A percentile compares a stretch with the other conserved stretches of the same genome.
phyloP scores from a whole-genome alignment of 768 basidiomycete genomes.

The Trametes cubensis region DNA sequence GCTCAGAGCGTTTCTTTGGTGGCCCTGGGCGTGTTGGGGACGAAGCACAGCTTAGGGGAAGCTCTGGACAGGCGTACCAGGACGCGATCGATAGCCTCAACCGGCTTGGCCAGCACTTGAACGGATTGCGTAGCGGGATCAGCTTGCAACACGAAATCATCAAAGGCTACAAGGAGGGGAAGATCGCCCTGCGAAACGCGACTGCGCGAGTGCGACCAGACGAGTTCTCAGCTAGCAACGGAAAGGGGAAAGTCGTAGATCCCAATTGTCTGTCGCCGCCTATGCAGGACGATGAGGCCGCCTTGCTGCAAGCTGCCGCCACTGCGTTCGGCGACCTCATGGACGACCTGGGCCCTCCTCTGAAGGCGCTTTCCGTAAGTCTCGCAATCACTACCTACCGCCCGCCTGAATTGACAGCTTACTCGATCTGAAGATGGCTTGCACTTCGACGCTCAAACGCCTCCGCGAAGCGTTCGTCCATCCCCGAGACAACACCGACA shows the following conservation, averaged over 20 bases:
- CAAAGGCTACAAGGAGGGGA: slow-evolving; percentile 55
- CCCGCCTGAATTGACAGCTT: neutral
- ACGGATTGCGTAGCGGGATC: slow-evolving; percentile 83
- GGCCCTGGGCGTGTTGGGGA: slow-evolving; percentile 27
- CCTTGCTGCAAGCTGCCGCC: slow-evolving; percentile 63
- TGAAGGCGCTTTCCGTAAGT: slow-evolving; percentile 73
- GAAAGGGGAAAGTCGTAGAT: slow-evolving; percentile 27
- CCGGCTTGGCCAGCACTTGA: slow-evolving; percentile 90
- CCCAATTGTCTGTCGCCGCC: neutral
- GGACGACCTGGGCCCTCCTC: slow-evolving; percentile 77
- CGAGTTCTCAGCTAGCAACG: slow-evolving; percentile 9
- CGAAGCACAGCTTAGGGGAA: slow-evolving; percentile 25
- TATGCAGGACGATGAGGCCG: slow-evolving; percentile 37
- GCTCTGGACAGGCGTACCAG: slow-evolving; percentile 66
- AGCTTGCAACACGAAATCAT: slow-evolving; percentile 82
- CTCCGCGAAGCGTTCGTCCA: slow-evolving; percentile 67
- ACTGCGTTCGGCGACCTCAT: slow-evolving; percentile 78
- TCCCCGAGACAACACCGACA: slow-evolving; percentile 32
- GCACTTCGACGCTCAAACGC: slow-evolving; percentile 60
- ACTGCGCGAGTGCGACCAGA: neutral
- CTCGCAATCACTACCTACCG: too few species aligned
- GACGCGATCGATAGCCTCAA: slow-evolving; percentile 87
- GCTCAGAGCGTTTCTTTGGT: slow-evolving; percentile 71
- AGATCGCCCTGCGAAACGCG: slow-evolving; percentile 37
- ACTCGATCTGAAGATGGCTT: slow-evolving; percentile 50